phyloP scores from a whole-genome alignment of 192 early-diverging fungal species.

The Podila epicladia region DNA sequence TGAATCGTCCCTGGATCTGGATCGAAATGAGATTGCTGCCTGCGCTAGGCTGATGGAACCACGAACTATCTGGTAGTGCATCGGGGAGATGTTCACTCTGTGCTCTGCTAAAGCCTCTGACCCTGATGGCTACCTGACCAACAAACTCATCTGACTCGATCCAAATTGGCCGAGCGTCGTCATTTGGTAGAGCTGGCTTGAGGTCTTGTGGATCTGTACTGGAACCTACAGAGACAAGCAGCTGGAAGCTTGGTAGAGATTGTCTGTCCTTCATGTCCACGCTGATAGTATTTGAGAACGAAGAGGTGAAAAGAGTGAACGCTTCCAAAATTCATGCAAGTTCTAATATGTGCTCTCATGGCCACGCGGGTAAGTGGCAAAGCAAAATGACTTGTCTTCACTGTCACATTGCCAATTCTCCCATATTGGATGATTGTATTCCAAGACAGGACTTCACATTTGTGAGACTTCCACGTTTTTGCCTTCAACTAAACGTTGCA shows the following conservation, averaged over 20 bases:
- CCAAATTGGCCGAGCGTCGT: constrained; percentile 19
- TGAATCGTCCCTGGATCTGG: constrained; percentile 73
- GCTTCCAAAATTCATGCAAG: too few species aligned
- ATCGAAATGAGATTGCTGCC: constrained; percentile 27
- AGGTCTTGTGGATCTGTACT: constrained; percentile 4
- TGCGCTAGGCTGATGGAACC: not conserved
- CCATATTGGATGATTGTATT: too few species aligned
- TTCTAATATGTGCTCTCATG: too few species aligned
- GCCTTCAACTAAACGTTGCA: too few species aligned
- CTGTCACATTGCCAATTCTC: too few species aligned
- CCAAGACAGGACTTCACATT: too few species aligned
- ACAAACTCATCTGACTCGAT: constrained; percentile 38
- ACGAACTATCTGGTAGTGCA: not conserved
- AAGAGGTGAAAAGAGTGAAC: not conserved
- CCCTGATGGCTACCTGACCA: constrained; percentile 12
- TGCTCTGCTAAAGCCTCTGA: constrained; percentile 21
- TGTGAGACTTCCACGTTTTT: too few species aligned
- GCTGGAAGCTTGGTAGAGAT: not conserved
- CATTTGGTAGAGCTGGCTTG: constrained; percentile 7
- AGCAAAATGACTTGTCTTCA: too few species aligned
- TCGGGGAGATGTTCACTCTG: too few species aligned
- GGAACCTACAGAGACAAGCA: constrained; percentile 25
- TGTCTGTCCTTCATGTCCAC: not conserved
- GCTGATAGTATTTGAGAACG: not conserved
- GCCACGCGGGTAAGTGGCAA: too few species aligned